phyloP scores from a whole-genome alignment of 2,329 filamentous ascomycete genomes.

The Fusarium penzigii region DNA sequence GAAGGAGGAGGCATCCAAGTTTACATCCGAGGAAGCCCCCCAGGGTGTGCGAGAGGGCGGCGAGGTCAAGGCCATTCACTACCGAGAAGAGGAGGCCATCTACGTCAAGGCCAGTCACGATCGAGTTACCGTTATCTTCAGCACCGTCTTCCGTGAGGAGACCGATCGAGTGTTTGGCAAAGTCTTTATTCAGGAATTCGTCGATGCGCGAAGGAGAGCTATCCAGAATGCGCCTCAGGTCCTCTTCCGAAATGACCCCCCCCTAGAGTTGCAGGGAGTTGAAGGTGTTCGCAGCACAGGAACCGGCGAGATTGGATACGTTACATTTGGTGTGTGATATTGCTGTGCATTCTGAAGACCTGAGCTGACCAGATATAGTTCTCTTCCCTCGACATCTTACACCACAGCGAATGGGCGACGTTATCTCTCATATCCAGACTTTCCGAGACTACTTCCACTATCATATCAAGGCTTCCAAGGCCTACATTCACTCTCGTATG shows the following conservation, averaged over 20 bases:
- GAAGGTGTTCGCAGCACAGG: conserved; percentile 76
- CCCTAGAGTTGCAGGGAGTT: conserved; percentile 84
- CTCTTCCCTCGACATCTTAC: conserved; percentile 95
- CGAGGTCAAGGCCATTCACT: conserved; percentile 93
- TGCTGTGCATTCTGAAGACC: neutral
- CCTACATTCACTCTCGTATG: conserved; percentile 98
- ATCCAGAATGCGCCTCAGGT: conserved; percentile 99
- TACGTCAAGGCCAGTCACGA: conserved; percentile 98
- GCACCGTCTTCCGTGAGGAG: conserved; percentile 96
- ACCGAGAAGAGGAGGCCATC: conserved; percentile 97
- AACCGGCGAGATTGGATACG: conserved; percentile 89
- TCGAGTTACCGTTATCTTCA: conserved; percentile 98
- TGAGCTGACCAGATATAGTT: conserved; percentile 54
- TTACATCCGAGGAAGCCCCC: conserved; percentile 90
- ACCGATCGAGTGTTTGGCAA: conserved; percentile 97
- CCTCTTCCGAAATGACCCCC: conserved; percentile 91
- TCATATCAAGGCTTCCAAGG: conserved; percentile 99
- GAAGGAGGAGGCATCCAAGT: conserved; percentile 85
- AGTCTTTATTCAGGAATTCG: conserved; percentile 98
- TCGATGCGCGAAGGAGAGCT: conserved; percentile 89
- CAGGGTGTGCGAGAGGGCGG: conserved; percentile 88
- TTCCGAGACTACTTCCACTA: conserved; percentile 99
- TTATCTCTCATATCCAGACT: conserved; percentile 98
- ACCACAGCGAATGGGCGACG: conserved; percentile 84
- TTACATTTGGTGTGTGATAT: conserved; percentile 78